phyloP scores from a whole-genome alignment of 805 yeast genomes.

The Myxozyma melibiosi region DNA sequence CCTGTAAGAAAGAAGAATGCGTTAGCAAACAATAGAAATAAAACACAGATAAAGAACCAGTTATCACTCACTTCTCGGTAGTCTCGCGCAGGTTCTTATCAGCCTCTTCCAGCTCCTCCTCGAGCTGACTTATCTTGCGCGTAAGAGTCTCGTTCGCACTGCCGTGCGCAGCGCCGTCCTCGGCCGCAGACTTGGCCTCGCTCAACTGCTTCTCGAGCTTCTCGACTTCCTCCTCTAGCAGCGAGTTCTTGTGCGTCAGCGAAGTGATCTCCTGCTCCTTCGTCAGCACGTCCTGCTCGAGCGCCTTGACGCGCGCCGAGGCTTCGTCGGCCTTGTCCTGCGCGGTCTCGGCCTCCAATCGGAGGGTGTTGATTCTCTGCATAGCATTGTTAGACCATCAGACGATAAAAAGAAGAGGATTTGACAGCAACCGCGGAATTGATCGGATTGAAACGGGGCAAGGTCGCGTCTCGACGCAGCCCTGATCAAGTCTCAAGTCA shows the following conservation, averaged over 20 bases:
- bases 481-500: too few relatives aligned
- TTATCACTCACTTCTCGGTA: constrained; percentile 62
- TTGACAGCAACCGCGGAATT: not conserved
- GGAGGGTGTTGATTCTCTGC: constrained; percentile 83
- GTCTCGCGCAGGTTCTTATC: constrained; percentile 91
- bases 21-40: not conserved
- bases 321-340: constrained; percentile 95
- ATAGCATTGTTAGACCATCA: not conserved
- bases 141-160: constrained; percentile 87
- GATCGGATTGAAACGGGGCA: not conserved
- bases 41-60: not conserved
- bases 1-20: constrained; percentile 26
- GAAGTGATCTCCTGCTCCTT: constrained; percentile 95
- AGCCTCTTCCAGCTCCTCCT: constrained; percentile 86
- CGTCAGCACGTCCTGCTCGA: constrained; percentile 88
- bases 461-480: not conserved
- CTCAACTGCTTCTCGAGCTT: constrained; percentile 71
- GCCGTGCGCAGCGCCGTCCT: constrained; percentile 85
- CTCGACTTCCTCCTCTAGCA: constrained; percentile 77
- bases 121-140: constrained; percentile 85
- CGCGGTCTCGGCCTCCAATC: constrained; percentile 95
- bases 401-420: not conserved
- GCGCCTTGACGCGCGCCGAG: constrained; percentile 73
- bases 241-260: constrained; percentile 86
- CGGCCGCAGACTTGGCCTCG: constrained; percentile 83